Evolutionary conservation across 1,284 basidiomycete genomes (phyloP).

Genomic region (Baeospora myosura): DNA sequence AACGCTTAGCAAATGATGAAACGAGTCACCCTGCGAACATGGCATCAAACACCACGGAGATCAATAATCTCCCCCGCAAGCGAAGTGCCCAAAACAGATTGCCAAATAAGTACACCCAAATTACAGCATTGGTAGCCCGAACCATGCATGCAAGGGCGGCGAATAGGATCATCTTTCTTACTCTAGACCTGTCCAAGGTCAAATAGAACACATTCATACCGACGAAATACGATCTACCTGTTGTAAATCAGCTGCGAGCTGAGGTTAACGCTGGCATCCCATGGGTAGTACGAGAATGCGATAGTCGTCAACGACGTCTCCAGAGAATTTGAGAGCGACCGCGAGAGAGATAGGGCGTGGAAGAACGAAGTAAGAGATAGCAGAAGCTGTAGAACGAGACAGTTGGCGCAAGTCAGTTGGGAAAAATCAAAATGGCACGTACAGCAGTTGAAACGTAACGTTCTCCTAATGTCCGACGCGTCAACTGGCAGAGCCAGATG

Average conservation of each 20-base stretch:
- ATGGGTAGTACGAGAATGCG: conserved; percentile 78
- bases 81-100: conserved; percentile 46
- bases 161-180: conserved; percentile 30
- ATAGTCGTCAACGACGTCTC: conserved; percentile 83
- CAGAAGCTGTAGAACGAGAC: conserved; percentile 48
- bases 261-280: conserved; percentile 35
- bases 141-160: conserved; percentile 76
- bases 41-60: conserved; percentile 30
- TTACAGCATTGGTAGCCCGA: conserved; percentile 79
- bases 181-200: conserved; percentile 2
- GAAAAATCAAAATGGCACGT: conserved; percentile 23
- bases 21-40: no score
- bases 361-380: conserved; percentile 85
- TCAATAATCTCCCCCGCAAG: conserved; percentile 21
- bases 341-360: conserved; percentile 75
- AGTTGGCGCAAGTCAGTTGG: neutral
- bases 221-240: conserved; percentile 18
- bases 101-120: conserved; percentile 72
- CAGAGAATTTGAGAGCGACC: conserved; percentile 89
- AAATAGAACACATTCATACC: neutral
- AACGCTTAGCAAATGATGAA: conserved; percentile 37
- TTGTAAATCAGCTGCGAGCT: conserved; percentile 30
- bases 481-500: conserved; percentile 61
- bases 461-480: conserved; percentile 52
- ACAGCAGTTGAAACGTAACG: conserved; percentile 61